Conservation (phyloP, 495 filamentous ascomycete genomes). For the Choiromyces venosus region DNA sequence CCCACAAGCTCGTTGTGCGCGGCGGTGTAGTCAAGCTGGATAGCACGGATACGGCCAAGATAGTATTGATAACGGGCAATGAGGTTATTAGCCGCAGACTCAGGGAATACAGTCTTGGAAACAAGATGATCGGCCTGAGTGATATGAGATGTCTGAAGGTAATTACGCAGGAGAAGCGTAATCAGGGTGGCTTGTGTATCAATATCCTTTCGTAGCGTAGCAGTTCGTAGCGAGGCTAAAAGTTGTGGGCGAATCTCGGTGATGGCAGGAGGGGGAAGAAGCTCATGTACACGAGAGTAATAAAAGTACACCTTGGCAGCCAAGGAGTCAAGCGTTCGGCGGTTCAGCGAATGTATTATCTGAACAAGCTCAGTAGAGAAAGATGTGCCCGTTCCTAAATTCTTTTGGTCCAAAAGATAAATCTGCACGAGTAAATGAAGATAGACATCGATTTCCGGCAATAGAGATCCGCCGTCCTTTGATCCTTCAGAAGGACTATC, state of each 20-base stretch:
- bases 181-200: slow-evolving; percentile 95
- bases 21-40: slow-evolving; percentile 92
- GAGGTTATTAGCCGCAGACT: slow-evolving; percentile 92
- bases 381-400: slow-evolving; percentile 67
- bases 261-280: slow-evolving; percentile 79
- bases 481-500: slow-evolving; percentile 54
- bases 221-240: slow-evolving; percentile 81
- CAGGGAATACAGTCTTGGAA: slow-evolving; percentile 87
- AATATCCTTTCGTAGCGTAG: slow-evolving; percentile 88
- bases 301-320: slow-evolving; percentile 97
- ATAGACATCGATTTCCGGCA: slow-evolving; percentile 91
- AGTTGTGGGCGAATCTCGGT: slow-evolving; percentile 78
- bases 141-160: slow-evolving; percentile 92
- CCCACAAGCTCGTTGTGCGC: slow-evolving; percentile 90
- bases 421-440: slow-evolving; percentile 85
- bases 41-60: slow-evolving; percentile 88
- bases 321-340: slow-evolving; percentile 86
- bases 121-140: slow-evolving; percentile 93
- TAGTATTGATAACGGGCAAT: slow-evolving; percentile 96
- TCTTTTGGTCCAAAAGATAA: slow-evolving; percentile 75
- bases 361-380: slow-evolving; percentile 79
- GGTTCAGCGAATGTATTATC: slow-evolving; percentile 80
- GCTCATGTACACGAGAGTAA: slow-evolving; percentile 87
- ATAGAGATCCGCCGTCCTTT: slow-evolving; percentile 57
- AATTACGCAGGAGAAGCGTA: slow-evolving; percentile 89